These are phyloP conservation scores for Primulina eburnea DNA, from an alignment of 257 asterid genomes.

Conservation along the genomic window DNA sequence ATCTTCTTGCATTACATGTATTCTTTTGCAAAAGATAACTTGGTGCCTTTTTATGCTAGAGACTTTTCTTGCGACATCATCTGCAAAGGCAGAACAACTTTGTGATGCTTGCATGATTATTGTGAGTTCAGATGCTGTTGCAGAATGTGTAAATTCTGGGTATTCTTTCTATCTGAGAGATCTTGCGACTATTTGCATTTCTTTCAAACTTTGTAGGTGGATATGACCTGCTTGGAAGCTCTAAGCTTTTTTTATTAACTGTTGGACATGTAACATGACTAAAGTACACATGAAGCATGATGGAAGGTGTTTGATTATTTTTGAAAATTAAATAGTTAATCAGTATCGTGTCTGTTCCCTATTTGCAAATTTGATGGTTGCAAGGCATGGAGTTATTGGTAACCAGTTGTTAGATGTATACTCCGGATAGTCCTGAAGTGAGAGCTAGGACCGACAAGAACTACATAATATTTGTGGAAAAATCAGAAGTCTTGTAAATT, in stretches of 20 bases:
- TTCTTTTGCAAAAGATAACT: conserved; percentile 17
- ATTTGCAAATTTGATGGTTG: neutral
- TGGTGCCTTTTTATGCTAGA: conserved; percentile 43
- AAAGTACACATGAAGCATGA: conserved; percentile 17
- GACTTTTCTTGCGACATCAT: conserved; percentile 74
- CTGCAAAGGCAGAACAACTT: conserved; percentile 65
- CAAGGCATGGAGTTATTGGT: conserved; percentile 8
- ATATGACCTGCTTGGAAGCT: conserved; percentile 14
- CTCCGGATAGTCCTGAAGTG: conserved; percentile 14
- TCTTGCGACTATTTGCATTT: neutral
- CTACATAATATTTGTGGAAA: conserved; percentile 8
- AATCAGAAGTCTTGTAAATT: conserved; percentile 15
- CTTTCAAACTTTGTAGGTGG: conserved; percentile 20
- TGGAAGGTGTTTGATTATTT: conserved; percentile 4
- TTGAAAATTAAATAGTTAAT: neutral
- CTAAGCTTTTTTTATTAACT: conserved; percentile 4
- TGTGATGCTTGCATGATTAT: conserved; percentile 80
- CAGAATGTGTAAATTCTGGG: conserved; percentile 51
- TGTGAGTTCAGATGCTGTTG: conserved; percentile 55
- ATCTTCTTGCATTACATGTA: conserved; percentile 21
- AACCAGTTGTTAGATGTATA: conserved; percentile 6
- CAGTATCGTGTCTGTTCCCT: neutral
- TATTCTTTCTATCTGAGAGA: conserved; percentile 26
- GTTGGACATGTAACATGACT: conserved; percentile 3
- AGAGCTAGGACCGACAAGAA: conserved; percentile 13